Percentiles rank a stretch among this genome's conserved stretches.
Conservation (phyloP, 148 eudicot genomes). For the Drosera capensis region DNA sequence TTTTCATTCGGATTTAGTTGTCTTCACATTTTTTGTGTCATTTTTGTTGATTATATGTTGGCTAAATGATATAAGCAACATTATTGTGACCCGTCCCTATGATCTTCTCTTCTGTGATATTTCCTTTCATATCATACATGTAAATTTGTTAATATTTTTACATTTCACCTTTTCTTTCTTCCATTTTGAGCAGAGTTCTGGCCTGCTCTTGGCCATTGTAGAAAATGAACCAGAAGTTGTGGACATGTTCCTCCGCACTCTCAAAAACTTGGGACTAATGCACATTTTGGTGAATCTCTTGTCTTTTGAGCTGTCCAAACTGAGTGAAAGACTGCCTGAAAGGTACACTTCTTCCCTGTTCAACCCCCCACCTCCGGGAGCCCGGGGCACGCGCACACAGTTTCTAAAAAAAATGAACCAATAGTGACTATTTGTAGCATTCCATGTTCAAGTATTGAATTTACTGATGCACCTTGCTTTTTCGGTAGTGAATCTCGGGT, state of each 20-base stretch:
- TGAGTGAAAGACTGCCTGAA: constrained; percentile 60
- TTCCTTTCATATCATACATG: no score
- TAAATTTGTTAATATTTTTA: neutral
- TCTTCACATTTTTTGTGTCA: no score
- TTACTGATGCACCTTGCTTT: no score
- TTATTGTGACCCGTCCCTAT: no score
- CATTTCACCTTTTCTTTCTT: constrained; percentile 2
- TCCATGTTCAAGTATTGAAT: no score
- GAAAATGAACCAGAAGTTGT: constrained; percentile 46
- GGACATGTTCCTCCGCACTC: constrained; percentile 38
- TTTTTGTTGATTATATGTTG: no score
- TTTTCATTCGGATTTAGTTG: no score
- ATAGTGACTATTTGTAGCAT: no score
- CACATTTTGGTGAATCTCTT: constrained; percentile 55
- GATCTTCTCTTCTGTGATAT: no score
- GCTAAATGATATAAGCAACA: no score
- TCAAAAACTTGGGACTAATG: constrained; percentile 63
- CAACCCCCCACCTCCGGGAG: neutral
- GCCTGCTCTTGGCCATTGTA: constrained; percentile 51
- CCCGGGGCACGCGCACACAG: neutral
- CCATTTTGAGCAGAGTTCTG: constrained; percentile 40
- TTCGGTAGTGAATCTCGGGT: no score
- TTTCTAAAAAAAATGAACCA: no score
- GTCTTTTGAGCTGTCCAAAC: constrained; percentile 56
- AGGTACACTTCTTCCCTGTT: constrained; percentile 29